Base-by-base conservation (phyloP, 495 filamentous ascomycete species). In the Tuber borchii region DNA sequence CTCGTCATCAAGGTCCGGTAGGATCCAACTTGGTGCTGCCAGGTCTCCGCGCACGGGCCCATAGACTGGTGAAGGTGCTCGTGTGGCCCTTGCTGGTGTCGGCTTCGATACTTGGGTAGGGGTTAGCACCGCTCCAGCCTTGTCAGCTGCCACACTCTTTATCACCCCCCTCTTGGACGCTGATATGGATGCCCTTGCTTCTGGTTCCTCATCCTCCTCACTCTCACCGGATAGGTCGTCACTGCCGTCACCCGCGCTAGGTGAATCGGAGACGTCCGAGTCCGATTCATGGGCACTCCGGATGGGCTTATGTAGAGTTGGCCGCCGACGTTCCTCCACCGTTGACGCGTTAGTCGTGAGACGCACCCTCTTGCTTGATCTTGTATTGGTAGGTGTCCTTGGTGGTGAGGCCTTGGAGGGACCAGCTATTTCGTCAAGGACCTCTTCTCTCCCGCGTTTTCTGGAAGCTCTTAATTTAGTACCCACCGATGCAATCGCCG, bases 211-310 rank as follows among this genome's bases (percentile, higher is more conserved):
- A 9, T 2, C 1, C 0, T 56, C 48, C 22, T n/a, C 39, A 40
- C 39, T 5, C 39, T 5, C 39, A 6, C 1, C 39, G 39, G 39
- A 40, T 5, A 0, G 39, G 5, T 5, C 39, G 39, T 4, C 39
- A 40, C 39, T 56, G 9, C 22, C 9, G 8, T 56, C 48, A 6
- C 9, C 22, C 7, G n/a, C 51, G 10, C 51, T 61, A 1, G 2
- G 22, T 2, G 22, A 14, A 10, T 10, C 12, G 3, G 10, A n/a
- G 22, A 22, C 0, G 22, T n/a, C 48, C 22, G 48, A 12, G 48
- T 12, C 1, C 8, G 22, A n/a, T n/a, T n/a, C 8, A n/a, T n/a
- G 0, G 1, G 1, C 22, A 7, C 0, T 2, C 0, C 2, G 8
- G 22, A 22, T 2, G 7, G 10, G 0, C 1, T 5, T 10, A 14